Evolutionary conservation across 805 yeast species (phyloP).

Genomic region (Suhomyces xylopsoci): DNA sequence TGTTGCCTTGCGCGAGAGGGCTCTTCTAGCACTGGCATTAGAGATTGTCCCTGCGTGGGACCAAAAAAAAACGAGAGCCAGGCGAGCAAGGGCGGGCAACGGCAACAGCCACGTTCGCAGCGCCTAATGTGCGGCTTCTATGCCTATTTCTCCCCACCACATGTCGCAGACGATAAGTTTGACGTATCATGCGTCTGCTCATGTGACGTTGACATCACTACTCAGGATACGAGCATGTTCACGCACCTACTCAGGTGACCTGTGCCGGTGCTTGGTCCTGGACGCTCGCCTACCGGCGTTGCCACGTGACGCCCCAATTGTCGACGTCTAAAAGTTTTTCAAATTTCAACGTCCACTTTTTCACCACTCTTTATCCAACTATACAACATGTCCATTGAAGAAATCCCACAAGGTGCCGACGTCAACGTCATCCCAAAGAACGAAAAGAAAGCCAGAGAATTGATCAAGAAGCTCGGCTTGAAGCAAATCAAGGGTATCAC

Average conservation of each 20-base stretch:
- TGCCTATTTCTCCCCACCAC: background rate
- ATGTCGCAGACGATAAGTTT: background rate
- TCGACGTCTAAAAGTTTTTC: background rate
- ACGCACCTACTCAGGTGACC: background rate
- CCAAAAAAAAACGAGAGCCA: background rate
- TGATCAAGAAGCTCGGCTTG: slow-evolving; percentile 82
- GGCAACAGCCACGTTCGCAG: background rate
- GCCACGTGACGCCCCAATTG: background rate
- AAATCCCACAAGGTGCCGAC: slow-evolving; percentile 80
- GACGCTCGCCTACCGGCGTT: too few species aligned
- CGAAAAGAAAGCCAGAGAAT: slow-evolving; percentile 94
- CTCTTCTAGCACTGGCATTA: too few species aligned
- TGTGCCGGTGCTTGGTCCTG: too few species aligned
- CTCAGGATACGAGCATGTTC: too few species aligned
- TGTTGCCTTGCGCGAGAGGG: too few species aligned
- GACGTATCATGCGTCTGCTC: background rate
- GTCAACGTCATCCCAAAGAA: slow-evolving; percentile 80
- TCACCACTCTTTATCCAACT: slow-evolving; percentile 7
- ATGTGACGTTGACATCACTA: background rate
- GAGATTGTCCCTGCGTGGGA: background rate
- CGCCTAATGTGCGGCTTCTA: background rate
- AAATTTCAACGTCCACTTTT: background rate
- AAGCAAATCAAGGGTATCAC: slow-evolving; percentile 88
- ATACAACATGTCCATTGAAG: slow-evolving; percentile 43
- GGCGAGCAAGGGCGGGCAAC: background rate